Conservation (phyloP, 371 early-diverging fungal genomes). For the Mortierella sp. region DNA sequence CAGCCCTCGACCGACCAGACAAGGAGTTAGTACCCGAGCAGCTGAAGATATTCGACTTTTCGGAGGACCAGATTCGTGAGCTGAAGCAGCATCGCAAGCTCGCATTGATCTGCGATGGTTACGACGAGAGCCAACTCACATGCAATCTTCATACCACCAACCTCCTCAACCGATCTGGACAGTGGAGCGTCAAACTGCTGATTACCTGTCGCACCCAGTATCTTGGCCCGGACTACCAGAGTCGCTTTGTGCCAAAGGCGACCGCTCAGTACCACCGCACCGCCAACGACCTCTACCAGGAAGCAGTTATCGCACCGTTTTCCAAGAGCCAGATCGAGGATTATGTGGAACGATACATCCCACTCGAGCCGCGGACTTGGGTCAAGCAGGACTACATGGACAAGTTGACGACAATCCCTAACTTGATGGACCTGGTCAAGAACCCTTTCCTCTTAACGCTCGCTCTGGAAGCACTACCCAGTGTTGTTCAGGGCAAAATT, state of each 20-base stretch:
- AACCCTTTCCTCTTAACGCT: slow-evolving; percentile 11
- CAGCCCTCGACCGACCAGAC: background rate
- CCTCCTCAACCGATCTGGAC: background rate
- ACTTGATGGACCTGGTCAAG: slow-evolving; percentile 12
- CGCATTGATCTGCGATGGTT: slow-evolving; percentile 3
- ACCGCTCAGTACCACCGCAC: background rate
- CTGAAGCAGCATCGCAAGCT: background rate
- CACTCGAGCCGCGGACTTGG: background rate
- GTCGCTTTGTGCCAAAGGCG: background rate
- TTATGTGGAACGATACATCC: slow-evolving; percentile 8
- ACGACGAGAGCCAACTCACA: background rate
- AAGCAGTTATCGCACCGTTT: background rate
- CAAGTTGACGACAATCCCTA: background rate
- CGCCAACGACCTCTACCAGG: background rate
- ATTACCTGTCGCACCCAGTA: slow-evolving; percentile 10
- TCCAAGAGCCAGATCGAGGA: slow-evolving; percentile 1
- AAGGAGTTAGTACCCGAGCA: background rate
- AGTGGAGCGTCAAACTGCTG: background rate
- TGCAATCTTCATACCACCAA: background rate
- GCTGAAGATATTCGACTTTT: background rate
- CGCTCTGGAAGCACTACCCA: background rate
- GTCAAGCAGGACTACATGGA: background rate
- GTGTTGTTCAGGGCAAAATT: background rate
- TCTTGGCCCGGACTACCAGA: background rate
- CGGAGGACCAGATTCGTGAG: background rate